Percentiles rank a stretch among this genome's conserved stretches.
phyloP scores from a whole-genome alignment of 305 asterid species.

The Fraxinus sp. region DNA sequence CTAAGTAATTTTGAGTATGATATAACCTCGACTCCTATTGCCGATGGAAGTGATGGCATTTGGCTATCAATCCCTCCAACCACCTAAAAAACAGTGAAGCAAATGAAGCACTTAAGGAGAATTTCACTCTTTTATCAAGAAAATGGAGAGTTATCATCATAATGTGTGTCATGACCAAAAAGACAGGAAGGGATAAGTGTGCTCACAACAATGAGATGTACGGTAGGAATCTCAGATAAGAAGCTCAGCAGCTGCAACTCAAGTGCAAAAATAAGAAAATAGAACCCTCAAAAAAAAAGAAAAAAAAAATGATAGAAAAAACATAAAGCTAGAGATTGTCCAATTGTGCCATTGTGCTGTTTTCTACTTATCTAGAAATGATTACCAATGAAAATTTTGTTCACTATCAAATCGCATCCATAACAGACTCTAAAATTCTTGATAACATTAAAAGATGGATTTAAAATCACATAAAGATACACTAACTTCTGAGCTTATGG shows the following conservation, averaged over 20 bases:
- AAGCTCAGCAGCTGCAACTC: constrained; percentile 51
- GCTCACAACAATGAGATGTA: constrained; percentile 57
- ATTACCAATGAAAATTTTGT: not conserved
- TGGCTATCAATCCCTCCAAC: constrained; percentile 54
- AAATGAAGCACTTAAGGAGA: not conserved
- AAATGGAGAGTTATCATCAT: not conserved
- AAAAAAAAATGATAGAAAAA: not conserved
- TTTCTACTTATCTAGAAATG: not conserved
- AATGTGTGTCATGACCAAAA: not conserved
- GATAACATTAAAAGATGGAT: not conserved
- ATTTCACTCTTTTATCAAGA: not conserved
- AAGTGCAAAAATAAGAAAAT: constrained; percentile 9
- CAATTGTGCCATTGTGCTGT: not conserved
- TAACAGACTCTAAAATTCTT: not conserved
- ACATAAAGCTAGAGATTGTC: not conserved
- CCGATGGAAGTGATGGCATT: constrained; percentile 37
- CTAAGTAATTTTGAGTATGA: constrained; percentile 46
- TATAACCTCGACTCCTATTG: constrained; percentile 38
- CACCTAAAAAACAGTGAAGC: constrained; percentile 37
- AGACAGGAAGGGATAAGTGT: not conserved
- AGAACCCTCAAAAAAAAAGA: not conserved
- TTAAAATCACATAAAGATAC: not conserved
- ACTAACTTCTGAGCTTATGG: not conserved
- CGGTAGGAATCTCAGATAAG: constrained; percentile 53
- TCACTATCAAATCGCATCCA: not conserved